These are phyloP conservation scores for Taphrina betulina DNA, from an alignment of 1,139 yeast species.

Conservation along the genomic window DNA sequence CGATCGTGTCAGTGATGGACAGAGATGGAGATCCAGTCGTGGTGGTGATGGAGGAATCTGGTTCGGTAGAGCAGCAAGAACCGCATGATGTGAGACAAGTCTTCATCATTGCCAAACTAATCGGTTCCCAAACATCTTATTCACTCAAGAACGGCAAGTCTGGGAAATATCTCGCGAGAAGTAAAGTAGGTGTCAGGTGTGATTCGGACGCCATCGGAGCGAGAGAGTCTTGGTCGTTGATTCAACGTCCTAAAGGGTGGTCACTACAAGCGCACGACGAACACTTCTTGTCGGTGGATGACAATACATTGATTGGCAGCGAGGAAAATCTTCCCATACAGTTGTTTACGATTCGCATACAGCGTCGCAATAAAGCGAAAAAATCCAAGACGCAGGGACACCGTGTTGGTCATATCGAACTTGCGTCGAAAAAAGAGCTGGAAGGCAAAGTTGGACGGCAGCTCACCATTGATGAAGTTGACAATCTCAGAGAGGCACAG, in stretches of 20 bases:
- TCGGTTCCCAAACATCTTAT: slow-evolving; percentile 15
- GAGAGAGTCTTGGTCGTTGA: slow-evolving; percentile 32
- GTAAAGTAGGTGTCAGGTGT: slow-evolving; percentile 32
- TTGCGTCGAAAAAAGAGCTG: slow-evolving; percentile 21
- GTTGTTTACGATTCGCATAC: slow-evolving; percentile 18
- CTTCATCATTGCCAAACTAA: slow-evolving; percentile 26
- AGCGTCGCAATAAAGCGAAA: slow-evolving; percentile 21
- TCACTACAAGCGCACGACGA: slow-evolving; percentile 21
- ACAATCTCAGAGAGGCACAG: slow-evolving; percentile 24
- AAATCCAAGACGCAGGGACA: slow-evolving; percentile 2
- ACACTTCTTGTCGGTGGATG: slow-evolving; percentile 25
- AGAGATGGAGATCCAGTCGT: too few species aligned
- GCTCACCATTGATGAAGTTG: slow-evolving; percentile 32
- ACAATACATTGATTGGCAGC: slow-evolving; percentile 23
- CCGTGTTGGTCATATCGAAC: too few species aligned
- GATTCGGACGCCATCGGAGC: slow-evolving; percentile 34
- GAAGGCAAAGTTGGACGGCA: slow-evolving; percentile 34
- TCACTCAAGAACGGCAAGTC: slow-evolving; percentile 19
- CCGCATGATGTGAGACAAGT: slow-evolving; percentile 36
- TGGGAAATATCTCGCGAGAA: slow-evolving; percentile 33
- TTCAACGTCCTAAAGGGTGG: slow-evolving; percentile 28
- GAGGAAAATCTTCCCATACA: too few species aligned
- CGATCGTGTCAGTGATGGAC: not conserved
- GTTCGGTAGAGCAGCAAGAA: slow-evolving; percentile 10
- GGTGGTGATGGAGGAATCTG: too few species aligned